Conservation (phyloP, 352 stramenopile species). For the Ophiocytium majus region DNA sequence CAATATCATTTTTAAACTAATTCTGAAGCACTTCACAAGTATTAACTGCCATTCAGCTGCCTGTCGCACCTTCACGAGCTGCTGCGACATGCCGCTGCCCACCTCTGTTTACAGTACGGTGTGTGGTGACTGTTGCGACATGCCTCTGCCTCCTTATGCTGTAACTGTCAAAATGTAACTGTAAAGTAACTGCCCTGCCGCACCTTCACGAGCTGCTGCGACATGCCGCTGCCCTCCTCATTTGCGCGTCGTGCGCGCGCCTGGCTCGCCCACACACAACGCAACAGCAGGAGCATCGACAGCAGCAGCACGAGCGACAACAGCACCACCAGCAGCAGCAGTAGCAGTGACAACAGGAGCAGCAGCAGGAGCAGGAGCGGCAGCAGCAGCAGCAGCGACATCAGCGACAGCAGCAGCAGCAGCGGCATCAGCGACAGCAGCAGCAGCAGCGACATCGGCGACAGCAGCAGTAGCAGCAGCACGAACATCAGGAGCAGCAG, state of each 20-base stretch:
- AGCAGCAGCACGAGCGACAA: neutral
- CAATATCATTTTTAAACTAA: neutral
- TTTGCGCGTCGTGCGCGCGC: neutral
- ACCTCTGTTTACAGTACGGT: neutral
- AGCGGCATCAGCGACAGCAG: no score
- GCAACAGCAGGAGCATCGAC: neutral
- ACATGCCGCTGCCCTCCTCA: neutral
- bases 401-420: no score
- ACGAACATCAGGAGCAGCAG: no score
- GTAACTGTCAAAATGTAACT: neutral
- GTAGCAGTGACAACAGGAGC: no score
- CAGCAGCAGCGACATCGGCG: no score
- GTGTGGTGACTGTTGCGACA: no score
- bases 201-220: slow-evolving; percentile 10
- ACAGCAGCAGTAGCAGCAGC: no score
- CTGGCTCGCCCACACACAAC: neutral
- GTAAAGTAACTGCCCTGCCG: neutral
- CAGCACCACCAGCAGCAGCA: no score
- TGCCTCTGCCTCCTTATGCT: neutral
- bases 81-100: neutral
- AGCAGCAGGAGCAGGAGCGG: no score
- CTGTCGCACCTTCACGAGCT: neutral
- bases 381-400: no score
- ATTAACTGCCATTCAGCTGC: no score
- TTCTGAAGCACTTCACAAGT: neutral